Base-by-base conservation (phyloP, 371 early-diverging fungal genomes). In the Syncephalastrum racemosum region DNA sequence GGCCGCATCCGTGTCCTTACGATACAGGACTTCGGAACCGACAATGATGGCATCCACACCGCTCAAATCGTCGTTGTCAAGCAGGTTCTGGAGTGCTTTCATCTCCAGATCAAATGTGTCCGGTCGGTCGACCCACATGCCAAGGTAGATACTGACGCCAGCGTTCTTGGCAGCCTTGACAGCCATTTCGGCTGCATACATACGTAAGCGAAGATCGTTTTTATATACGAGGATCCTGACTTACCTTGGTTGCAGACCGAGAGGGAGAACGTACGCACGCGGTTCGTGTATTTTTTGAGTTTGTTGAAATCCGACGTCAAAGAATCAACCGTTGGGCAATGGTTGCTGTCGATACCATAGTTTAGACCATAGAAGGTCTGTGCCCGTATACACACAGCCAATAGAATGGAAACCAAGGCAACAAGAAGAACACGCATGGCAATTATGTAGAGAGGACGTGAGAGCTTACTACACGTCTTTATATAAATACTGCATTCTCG, bases 21-120 rank as follows among this genome's bases (percentile, higher is more conserved):
- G 80, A 57, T 85, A 85, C 13, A 86, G 64, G 4, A 80, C 79
- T 43, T 87, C 86, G 36, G 82, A 85, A 15, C 87, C 87, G 19
- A 83, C 85, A 56, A 85, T 76, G 39, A 84, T 59, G 15, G 73
- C 77, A 27, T 71, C 67, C 3, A 85, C 82, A 13, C 74, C 79
- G 24, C 65, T 72, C 4, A 66, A 27, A 19, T 49, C 51, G 47
- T 70, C 55, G 23, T 68, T 64, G 4, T 58, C 56, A 4, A 82
- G 53, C 3, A 86, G 58, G 5, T 68, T 56, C 7, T 71, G 24
- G 10, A 87, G 66, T 45, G 81, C 82, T 7, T 66, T 54, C 60
- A 65, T 67, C 51, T 86, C 86, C 4, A 44, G 53, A 10, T 75
- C 52, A 60, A 79, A 86, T 0, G 79, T 75, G 6, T 66, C 70